Conservation (phyloP, 352 stramenopile genomes). For the Pythium dissimile region DNA sequence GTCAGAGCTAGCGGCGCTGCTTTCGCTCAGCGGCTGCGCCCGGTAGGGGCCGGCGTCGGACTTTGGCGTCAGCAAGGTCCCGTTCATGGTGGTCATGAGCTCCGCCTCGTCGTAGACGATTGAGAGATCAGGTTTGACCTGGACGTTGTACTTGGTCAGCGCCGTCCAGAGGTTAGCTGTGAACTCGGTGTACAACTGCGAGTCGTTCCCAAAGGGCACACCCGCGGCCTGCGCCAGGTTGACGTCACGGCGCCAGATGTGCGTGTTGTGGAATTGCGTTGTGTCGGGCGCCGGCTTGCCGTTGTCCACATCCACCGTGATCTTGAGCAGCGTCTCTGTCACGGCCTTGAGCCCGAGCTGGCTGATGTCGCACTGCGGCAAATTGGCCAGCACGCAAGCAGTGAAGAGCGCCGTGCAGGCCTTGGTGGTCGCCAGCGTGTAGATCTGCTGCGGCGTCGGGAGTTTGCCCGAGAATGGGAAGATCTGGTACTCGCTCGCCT, state of each 20-base stretch:
- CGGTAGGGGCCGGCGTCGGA: neutral
- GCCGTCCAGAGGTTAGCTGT: constrained; percentile 26
- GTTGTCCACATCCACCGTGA: constrained; percentile 45
- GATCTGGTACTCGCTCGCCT: constrained; percentile 49
- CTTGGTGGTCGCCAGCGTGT: constrained; percentile 36
- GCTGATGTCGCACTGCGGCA: constrained; percentile 46
- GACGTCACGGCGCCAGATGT: constrained; percentile 47
- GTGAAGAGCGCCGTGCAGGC: constrained; percentile 52
- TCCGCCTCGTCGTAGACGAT: constrained; percentile 34
- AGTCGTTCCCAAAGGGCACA: constrained; percentile 39
- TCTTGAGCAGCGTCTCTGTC: constrained; percentile 49
- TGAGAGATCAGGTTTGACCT: constrained; percentile 32
- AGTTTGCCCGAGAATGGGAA: constrained; percentile 45
- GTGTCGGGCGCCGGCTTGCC: constrained; percentile 25
- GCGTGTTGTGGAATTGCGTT: constrained; percentile 38
- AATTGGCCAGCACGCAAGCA: constrained; percentile 37
- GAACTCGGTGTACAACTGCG: constrained; percentile 35
- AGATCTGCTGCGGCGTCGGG: constrained; percentile 41
- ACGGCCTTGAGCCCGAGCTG: constrained; percentile 40
- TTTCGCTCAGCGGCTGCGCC: neutral
- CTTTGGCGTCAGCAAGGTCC: neutral
- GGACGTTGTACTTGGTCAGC: constrained; percentile 27
- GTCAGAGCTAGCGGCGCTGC: neutral
- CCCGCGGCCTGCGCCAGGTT: constrained; percentile 37
- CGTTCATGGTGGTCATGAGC: neutral